Evolutionary conservation across 805 yeast species (phyloP).

Genomic region (Starmera caribaea): DNA sequence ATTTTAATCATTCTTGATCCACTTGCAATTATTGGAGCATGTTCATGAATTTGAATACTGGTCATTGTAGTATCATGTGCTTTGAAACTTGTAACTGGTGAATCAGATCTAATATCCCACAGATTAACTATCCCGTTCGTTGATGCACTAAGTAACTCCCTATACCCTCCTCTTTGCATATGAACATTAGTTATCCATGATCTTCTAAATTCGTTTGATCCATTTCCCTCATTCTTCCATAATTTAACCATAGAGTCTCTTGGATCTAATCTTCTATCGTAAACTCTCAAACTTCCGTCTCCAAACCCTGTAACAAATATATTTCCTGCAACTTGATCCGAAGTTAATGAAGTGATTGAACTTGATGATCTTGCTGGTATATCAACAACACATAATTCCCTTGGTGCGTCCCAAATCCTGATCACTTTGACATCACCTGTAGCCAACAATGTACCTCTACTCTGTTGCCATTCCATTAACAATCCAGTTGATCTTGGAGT

Average conservation of each 20-base stretch:
- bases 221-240: constrained; percentile 49
- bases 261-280: constrained; percentile 80
- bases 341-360: constrained; percentile 80
- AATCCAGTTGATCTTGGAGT: constrained; percentile 79
- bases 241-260: constrained; percentile 77
- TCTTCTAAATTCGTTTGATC: constrained; percentile 20
- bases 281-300: constrained; percentile 82
- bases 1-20: constrained; percentile 73
- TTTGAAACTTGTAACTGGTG: constrained; percentile 59
- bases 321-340: constrained; percentile 94
- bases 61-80: constrained; percentile 45
- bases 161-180: constrained; percentile 93
- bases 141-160: constrained; percentile 81
- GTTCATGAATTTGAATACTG: constrained; percentile 82
- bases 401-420: constrained; percentile 92
- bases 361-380: constrained; percentile 88
- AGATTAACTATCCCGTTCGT: constrained; percentile 74
- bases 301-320: constrained; percentile 86
- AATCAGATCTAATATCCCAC: constrained; percentile 80
- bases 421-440: constrained; percentile 94
- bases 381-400: constrained; percentile 78
- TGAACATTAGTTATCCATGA: constrained; percentile 67
- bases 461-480: constrained; percentile 94
- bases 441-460: constrained; percentile 80
- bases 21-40: constrained; percentile 89